Percentiles rank a stretch among this genome's conserved stretches.
Evolutionary conservation across 163 green algal species (phyloP).

Genomic region (Scenedesmus sp.): DNA sequence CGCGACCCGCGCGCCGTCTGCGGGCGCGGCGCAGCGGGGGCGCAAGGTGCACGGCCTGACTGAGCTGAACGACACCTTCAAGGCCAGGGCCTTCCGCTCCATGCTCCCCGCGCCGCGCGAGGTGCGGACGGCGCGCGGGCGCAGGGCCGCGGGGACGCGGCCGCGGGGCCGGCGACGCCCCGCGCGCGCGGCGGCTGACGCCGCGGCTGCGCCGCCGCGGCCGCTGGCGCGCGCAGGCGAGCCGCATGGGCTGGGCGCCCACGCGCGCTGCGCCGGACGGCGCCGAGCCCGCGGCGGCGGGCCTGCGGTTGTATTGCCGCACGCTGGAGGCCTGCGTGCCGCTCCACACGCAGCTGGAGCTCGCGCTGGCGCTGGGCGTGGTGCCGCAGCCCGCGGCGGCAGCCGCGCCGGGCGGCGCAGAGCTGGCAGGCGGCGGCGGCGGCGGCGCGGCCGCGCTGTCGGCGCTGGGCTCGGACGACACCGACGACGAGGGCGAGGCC

Average conservation of each 20-base stretch:
- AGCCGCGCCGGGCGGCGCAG: neutral
- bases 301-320: neutral
- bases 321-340: constrained; percentile 26
- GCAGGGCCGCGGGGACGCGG: neutral
- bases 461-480: too few relatives aligned
- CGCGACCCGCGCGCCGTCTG: neutral
- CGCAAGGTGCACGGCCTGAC: constrained; percentile 16
- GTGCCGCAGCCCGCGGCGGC: neutral
- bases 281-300: too few relatives aligned
- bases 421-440: neutral
- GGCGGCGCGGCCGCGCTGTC: too few relatives aligned
- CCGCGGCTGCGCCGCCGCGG: too few relatives aligned
- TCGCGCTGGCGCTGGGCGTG: constrained; percentile 6
- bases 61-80: constrained; percentile 21
- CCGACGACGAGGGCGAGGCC: neutral
- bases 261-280: neutral
- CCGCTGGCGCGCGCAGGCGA: constrained; percentile 29
- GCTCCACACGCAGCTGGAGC: constrained; percentile 32
- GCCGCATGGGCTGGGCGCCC: constrained; percentile 33
- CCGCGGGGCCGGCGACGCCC: too few relatives aligned
- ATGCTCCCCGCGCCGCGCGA: constrained; percentile 13
- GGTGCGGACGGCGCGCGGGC: neutral
- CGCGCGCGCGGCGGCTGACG: too few relatives aligned
- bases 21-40: neutral
- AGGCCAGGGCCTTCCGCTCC: constrained; percentile 5